Conservation (phyloP, 2,329 filamentous ascomycete species). For the Fusarium poae region DNA sequence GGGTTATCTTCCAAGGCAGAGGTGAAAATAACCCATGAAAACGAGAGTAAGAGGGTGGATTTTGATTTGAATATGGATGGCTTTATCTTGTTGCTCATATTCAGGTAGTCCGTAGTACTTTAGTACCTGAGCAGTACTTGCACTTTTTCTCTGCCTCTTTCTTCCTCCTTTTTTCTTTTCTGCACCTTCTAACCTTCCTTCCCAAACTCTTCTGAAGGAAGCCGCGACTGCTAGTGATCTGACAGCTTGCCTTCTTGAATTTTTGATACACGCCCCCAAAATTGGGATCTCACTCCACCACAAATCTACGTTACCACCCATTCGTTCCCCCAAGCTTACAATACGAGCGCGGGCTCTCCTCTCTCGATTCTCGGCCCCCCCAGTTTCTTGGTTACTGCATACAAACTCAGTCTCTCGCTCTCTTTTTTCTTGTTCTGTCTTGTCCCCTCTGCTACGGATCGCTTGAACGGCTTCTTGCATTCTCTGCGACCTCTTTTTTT, state of each 20-base stretch:
- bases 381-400: slow-evolving; percentile 28
- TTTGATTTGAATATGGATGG: slow-evolving; percentile 9
- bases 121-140: background rate
- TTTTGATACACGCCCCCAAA: slow-evolving; percentile 36
- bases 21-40: slow-evolving; percentile 21
- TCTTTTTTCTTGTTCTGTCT: slow-evolving; percentile 4
- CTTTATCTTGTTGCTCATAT: slow-evolving; percentile 11
- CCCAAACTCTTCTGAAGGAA: slow-evolving; percentile 8
- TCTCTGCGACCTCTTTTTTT: slow-evolving; percentile 14
- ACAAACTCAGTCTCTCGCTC: slow-evolving; percentile 27
- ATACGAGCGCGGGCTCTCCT: slow-evolving; percentile 35
- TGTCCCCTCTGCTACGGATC: slow-evolving; percentile 3
- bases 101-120: background rate
- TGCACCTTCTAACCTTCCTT: slow-evolving; percentile 5
- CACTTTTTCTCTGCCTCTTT: background rate
- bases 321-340: slow-evolving; percentile 32
- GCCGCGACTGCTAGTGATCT: slow-evolving; percentile 14
- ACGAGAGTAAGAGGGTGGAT: slow-evolving; percentile 10
- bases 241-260: slow-evolving; percentile 26
- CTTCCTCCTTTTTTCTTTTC: background rate
- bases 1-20: slow-evolving; percentile 46
- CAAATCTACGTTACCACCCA: slow-evolving; percentile 31
- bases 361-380: slow-evolving; percentile 21
- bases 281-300: slow-evolving; percentile 37
- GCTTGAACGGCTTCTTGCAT: slow-evolving; percentile 16